Percentiles rank a stretch among this genome's conserved stretches.
Conservation (phyloP, 768 basidiomycete genomes). For the Leccinum olivaceopallidum region DNA sequence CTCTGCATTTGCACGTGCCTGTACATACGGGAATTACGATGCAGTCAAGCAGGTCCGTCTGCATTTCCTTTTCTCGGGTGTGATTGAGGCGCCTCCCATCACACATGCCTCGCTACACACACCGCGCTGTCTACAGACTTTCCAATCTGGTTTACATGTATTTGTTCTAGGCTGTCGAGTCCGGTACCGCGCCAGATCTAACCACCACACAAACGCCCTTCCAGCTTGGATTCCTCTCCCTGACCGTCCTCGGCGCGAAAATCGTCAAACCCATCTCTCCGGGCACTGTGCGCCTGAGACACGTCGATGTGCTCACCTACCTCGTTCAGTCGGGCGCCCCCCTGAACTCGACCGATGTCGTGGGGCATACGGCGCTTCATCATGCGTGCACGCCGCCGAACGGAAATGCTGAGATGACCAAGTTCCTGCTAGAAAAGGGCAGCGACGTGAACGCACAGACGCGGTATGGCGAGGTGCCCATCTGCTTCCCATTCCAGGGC, state of each 20-base stretch:
- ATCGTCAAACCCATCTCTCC: conserved; percentile 25
- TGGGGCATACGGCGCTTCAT: conserved; percentile 50
- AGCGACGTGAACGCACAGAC: conserved; percentile 52
- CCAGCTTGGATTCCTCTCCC: conserved; percentile 42
- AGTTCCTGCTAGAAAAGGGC: conserved; percentile 43
- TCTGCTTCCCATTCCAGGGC: conserved; percentile 37
- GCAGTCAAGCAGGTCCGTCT: conserved; percentile 23
- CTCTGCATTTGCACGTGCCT: conserved; percentile 26
- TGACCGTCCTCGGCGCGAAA: conserved; percentile 43
- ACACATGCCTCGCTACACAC: background rate
- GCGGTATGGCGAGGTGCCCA: conserved; percentile 47
- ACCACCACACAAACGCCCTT: conserved; percentile 43
- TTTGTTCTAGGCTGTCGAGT: conserved; percentile 21
- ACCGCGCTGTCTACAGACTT: background rate
- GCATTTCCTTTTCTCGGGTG: background rate
- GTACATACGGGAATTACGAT: conserved; percentile 25
- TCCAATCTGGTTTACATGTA: background rate
- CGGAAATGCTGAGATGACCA: conserved; percentile 34
- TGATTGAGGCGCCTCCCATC: background rate
- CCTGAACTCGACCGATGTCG: conserved; percentile 44
- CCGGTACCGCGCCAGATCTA: conserved; percentile 39
- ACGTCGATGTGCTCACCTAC: conserved; percentile 39
- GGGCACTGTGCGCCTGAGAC: conserved; percentile 15
- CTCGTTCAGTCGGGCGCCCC: conserved; percentile 45
- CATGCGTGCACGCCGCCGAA: conserved; percentile 39